Base-by-base conservation (phyloP, 2,329 filamentous ascomycete species). In the Graphilbum ipis-grandicollis region DNA sequence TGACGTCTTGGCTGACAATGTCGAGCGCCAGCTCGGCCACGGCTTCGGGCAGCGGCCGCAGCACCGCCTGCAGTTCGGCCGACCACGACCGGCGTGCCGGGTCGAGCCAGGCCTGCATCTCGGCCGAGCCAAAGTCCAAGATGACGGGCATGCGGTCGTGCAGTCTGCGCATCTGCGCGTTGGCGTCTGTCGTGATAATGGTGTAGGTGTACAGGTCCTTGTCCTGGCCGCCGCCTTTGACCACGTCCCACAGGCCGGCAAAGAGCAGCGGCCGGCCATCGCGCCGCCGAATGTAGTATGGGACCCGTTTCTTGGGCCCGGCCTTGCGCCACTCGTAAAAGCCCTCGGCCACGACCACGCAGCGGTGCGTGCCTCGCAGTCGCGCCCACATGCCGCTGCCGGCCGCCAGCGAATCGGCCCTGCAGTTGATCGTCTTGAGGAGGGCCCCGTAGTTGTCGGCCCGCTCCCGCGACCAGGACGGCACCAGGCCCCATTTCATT, bases 121-220 rank as follows among this genome's bases (percentile, higher is more conserved):
- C 68, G 1, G 80, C 67, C 1, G 78, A 83, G 4, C 74, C 75
- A 5, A 80, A 74, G 6, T 94, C 76, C 1, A 98, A 55, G 22
- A 96, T 81, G 6, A 93, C 88, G 0, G 90, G 90, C 90, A 98
- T 98, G 14, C 90, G 76, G 50, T 93, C 79, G 52, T 98, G 90
- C 15, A 98, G 63, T 46, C 93, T 96, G 21, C 66, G 75, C 34
- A 96, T 64, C 52, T 88, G 79, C 43, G 75, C 64, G 49, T 88
- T 93, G 8, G 84, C 81, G 41, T 78, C 70, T 1, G 88, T 96
- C 1, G 90, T 98, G 53, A 96, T 88, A 51, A 98, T 74, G 2
- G 86, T 88, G 55, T 93, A 98, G 0, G 84, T 92, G 53, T 88
- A 94, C 5, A 75, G 58, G 6, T 13, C 8, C 26, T 28, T 13